Percentiles rank a stretch among this genome's conserved stretches.
Conservation (phyloP, 352 stramenopile species). For the Pythium dissimile region DNA sequence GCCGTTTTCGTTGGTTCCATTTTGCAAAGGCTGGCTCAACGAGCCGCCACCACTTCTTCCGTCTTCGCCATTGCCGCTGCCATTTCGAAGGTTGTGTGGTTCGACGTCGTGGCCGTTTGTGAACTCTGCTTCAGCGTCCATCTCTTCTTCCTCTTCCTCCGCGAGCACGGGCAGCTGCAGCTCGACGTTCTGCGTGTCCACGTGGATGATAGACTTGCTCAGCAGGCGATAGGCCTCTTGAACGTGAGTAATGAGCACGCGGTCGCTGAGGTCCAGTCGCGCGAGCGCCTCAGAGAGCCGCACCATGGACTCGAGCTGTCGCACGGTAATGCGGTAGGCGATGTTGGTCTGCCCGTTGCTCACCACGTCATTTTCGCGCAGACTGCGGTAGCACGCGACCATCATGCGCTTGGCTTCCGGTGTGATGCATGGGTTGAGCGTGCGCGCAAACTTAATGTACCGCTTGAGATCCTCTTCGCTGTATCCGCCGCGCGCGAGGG, state of each 20-base stretch:
- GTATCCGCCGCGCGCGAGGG: conserved; percentile 30
- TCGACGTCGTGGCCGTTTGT: neutral
- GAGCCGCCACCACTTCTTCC: neutral
- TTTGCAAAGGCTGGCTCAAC: neutral
- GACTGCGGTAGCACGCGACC: conserved; percentile 96
- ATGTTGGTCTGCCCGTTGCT: conserved; percentile 93
- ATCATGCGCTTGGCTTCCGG: conserved; percentile 87
- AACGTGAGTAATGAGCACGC: conserved; percentile 91
- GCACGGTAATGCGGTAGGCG: conserved; percentile 98
- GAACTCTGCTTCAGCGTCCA: neutral
- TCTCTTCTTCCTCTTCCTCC: conserved; percentile 40
- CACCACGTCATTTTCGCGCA: conserved; percentile 95
- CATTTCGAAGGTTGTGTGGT: too few species aligned
- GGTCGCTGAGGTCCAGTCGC: conserved; percentile 92
- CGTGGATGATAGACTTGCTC: conserved; percentile 98
- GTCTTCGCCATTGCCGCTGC: conserved; percentile 8
- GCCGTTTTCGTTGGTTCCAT: neutral
- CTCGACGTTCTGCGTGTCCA: conserved; percentile 97
- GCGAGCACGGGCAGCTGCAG: conserved; percentile 67
- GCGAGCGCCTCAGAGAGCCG: conserved; percentile 96
- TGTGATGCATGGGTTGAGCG: conserved; percentile 67
- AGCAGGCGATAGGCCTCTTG: conserved; percentile 96
- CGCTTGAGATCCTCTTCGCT: conserved; percentile 89
- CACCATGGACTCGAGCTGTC: conserved; percentile 98
- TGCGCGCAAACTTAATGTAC: conserved; percentile 93